Percentiles rank a stretch among this genome's conserved stretches.
phyloP scores from a whole-genome alignment of 345 rosid species.

The Eutrema heterophyllum region DNA sequence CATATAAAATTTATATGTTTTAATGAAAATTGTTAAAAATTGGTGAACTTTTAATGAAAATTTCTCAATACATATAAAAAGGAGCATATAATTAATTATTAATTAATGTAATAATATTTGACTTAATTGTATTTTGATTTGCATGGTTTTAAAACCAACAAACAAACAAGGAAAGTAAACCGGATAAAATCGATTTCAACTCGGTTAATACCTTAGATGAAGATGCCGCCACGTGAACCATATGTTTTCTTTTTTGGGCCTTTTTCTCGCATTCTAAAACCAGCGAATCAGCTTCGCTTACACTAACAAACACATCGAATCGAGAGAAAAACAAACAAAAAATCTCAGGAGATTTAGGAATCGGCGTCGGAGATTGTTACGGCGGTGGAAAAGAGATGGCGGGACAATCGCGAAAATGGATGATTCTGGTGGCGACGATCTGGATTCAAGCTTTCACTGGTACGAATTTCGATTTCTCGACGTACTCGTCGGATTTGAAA shows the following conservation, averaged over 20 bases:
- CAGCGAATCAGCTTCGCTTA: not conserved
- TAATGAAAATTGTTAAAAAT: no score
- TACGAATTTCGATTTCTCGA: conserved; percentile 93
- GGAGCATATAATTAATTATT: no score
- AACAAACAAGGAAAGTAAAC: not conserved
- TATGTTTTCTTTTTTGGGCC: not conserved
- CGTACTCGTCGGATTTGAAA: conserved; percentile 76
- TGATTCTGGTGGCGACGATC: conserved; percentile 85
- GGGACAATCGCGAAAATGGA: conserved; percentile 88
- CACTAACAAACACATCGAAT: not conserved
- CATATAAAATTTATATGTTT: no score
- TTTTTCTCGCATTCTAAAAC: not conserved
- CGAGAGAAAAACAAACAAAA: not conserved
- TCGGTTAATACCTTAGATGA: not conserved
- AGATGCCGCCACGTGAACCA: conserved; percentile 17
- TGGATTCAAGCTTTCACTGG: conserved; percentile 99
- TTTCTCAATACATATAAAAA: no score
- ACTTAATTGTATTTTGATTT: no score
- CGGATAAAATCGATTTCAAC: not conserved
- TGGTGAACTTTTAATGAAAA: no score
- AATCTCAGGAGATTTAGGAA: conserved; percentile 11
- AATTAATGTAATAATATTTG: no score
- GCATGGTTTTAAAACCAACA: no score
- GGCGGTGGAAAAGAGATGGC: conserved; percentile 41
- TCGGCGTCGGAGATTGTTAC: not conserved